A percentile compares a stretch with the other conserved stretches of the same genome.
Evolutionary conservation across 2,329 filamentous ascomycete species (phyloP).

Genomic region (Fusarium goolgardi): DNA sequence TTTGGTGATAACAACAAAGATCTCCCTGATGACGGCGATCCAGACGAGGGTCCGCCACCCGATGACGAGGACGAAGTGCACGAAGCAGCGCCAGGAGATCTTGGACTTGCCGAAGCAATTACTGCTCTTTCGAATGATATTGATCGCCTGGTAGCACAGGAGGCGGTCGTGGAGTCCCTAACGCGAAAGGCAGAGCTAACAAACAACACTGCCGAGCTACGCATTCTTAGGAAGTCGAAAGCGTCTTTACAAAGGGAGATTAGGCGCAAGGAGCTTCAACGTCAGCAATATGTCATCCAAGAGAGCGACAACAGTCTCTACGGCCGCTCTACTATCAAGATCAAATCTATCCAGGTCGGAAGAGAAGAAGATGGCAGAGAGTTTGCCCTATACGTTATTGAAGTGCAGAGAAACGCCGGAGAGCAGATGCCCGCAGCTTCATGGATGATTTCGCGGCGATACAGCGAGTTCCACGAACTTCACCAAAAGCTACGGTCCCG

Average conservation of each 20-base stretch:
- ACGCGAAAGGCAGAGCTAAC: conserved; percentile 95
- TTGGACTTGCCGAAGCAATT: conserved; percentile 94
- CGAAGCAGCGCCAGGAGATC: conserved; percentile 92
- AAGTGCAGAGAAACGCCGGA: conserved; percentile 88
- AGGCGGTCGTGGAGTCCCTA: conserved; percentile 89
- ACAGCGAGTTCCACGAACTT: conserved; percentile 96
- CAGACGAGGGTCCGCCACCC: conserved; percentile 65
- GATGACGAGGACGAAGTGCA: conserved; percentile 85
- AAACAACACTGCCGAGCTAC: conserved; percentile 92
- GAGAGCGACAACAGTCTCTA: conserved; percentile 98
- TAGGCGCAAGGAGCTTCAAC: conserved; percentile 91
- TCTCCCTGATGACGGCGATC: conserved; percentile 86
- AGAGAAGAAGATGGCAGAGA: conserved; percentile 93
- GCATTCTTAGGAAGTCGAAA: conserved; percentile 93
- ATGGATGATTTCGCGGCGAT: conserved; percentile 91
- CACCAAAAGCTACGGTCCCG: conserved; percentile 87
- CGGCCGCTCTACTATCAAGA: conserved; percentile 87
- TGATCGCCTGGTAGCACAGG: conserved; percentile 86
- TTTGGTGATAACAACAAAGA: conserved; percentile 89
- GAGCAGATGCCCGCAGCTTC: conserved; percentile 97
- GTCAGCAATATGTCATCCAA: conserved; percentile 96
- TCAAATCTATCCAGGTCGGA: conserved; percentile 93
- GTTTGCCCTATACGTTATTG: conserved; percentile 91
- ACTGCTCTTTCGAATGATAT: conserved; percentile 89
- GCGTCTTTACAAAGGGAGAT: conserved; percentile 93